Evolutionary conservation across 140 eudicot species (phyloP), one percentile per base, ranked within the genome.

Genomic region (Erigeron philadelphicus): DNA sequence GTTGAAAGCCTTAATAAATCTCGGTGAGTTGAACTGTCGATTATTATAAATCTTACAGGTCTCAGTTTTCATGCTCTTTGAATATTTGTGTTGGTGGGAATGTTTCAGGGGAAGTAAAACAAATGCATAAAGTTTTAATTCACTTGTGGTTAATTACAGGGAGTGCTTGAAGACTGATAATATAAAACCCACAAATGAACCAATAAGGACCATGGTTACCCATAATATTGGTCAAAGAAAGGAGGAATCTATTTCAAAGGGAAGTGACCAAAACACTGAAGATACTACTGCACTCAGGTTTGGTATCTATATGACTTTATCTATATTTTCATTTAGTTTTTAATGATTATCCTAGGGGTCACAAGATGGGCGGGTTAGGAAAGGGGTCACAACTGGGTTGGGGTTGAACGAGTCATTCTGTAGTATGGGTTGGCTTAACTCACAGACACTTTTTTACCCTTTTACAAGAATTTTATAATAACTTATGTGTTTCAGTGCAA

Each of bases 11-110:
- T 35, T 47, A 74, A 66, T 31, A 78, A 49, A 68, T 81, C 62
- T 18, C 64, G 87, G 95, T 85, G 66, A 82, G 90, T 43, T 18
- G 64, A 81, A 52, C 59, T 25, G 38, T 16, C 58, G 47, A 53
- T 68, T 50, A 11, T 52, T 23, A n/a, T 54, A 47, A 19, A 57
- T 6, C 38, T 35, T 41, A 4, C 57, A 23, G 52, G 56, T 31
- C 41, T 11, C 40, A 55, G 3, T 31, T 31, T 31, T 31, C 5
- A 31, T 31, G 38, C 38, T 31, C 38, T 5, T 31, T 31, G 38
- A 31, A 31, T 4, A 31, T 31, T 31, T 31, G 5, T 31, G 38
- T 31, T 31, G 5, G 38, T 31, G 3, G 5, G 38, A 31, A 31
- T 31, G 38, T 31, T 31, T 31, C 38, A 31, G 38, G 38, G 38